phyloP scores from a whole-genome alignment of 2,329 filamentous ascomycete genomes.

The Cercospora sesami region DNA sequence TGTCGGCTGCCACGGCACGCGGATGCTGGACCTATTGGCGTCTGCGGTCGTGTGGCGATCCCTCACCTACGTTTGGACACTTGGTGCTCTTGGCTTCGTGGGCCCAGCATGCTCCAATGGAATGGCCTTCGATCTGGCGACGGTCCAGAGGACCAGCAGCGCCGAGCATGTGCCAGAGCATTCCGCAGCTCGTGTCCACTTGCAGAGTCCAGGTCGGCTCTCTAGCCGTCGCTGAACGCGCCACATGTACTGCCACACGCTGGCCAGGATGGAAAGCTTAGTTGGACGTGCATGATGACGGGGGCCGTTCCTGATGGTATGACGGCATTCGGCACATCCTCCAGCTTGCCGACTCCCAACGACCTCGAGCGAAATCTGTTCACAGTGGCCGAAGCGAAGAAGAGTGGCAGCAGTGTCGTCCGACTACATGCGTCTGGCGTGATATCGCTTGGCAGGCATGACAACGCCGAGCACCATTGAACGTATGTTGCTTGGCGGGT shows the following conservation, averaged over 20 bases:
- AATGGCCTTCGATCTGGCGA: not conserved
- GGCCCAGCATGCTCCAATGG: not conserved
- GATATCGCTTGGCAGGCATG: not conserved
- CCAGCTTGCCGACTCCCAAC: constrained; percentile 1
- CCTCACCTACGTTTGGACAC: constrained; percentile 9
- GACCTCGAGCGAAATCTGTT: not conserved
- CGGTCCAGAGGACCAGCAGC: not conserved
- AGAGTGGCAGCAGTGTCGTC: not conserved
- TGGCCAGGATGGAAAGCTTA: constrained; percentile 12
- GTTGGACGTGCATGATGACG: constrained; percentile 11
- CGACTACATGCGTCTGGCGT: not conserved
- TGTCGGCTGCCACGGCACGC: constrained; percentile 27
- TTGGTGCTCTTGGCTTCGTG: constrained; percentile 19
- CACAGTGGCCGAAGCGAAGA: not conserved
- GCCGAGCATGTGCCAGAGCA: constrained; percentile 5
- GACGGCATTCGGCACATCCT: constrained; percentile 5
- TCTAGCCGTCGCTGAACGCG: not conserved
- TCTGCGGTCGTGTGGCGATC: constrained; percentile 22
- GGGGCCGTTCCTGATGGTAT: not conserved
- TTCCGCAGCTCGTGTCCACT: not conserved
- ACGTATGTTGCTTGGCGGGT: constrained; percentile 1
- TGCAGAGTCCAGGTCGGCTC: not conserved
- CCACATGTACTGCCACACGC: constrained; percentile 10
- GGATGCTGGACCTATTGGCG: constrained; percentile 18
- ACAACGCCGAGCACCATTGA: not conserved